Base-by-base conservation (phyloP, 2,329 filamentous ascomycete genomes). In the Hypoxylon sp. region DNA sequence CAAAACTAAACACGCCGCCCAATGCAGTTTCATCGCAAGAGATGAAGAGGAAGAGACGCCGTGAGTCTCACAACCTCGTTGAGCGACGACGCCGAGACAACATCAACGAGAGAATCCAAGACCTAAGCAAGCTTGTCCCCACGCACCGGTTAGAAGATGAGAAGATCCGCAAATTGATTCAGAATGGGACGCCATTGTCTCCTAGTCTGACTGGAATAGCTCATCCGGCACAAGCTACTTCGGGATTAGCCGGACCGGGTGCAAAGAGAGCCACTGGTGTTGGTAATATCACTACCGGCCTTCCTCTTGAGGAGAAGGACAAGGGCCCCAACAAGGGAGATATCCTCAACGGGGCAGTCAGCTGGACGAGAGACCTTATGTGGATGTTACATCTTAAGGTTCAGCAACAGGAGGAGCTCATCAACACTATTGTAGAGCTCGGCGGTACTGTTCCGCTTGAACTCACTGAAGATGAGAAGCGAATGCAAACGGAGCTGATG, bases 301-400 rank as follows among this genome's bases (percentile, higher is more conserved):
- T 98, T 30, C 95, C 96, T 0, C 87, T 97, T 36, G 96, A 99
- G 75, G 96, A 98, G 73, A 98, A 98, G 79, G 96, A 99, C 82
- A 98, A 98, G 78, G 96, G 96, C 0, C 96, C 96, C 5, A 98
- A 98, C 85, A 99, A 99, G 82, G 96, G 96, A 52, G 96, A 99
- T 75, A 98, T 99, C 65, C 90, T 99, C 74, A 98, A 98, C 76
- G 95, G 96, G 30, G 93, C 95, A 34, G 96, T 98, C 59, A 94
- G 93, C 81, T 99, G 96, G 96, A 98, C 93, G 67, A 90, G 95
- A 69, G 96, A 99, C 81, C 85, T 99, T 57, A 97, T 98, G 93
- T 98, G 96, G 96, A 91, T 97, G 83, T 84, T 97, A 65, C 90
- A 97, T 77, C 86, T 93, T 76, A 97, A 97, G 82, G 86, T 97